Base-by-base conservation (phyloP, 2,329 filamentous ascomycete genomes). In the Epichloe coenophiala region DNA sequence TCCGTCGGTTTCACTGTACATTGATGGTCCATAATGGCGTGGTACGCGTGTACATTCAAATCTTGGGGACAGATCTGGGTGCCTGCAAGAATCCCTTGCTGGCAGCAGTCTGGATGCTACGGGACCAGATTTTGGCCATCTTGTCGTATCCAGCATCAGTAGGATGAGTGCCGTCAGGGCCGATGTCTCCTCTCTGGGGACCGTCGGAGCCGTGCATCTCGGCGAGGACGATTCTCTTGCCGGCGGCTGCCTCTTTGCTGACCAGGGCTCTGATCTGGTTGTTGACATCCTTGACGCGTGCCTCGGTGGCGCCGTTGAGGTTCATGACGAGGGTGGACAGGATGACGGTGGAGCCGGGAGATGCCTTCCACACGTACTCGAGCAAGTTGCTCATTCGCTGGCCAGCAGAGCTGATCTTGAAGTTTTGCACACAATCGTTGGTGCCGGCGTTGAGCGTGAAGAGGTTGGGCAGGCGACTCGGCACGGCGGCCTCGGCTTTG, bases 361-460 rank as follows among this genome's bases (percentile, higher is more conserved):
- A 66, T 17, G 56, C 53, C 1, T 1, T 11, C 58, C 62, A 65
- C 35, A 72, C 46, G 49, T 62, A 61, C n/a, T 63, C 57, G 36
- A 72, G 50, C 59, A 72, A 48, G n/a, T 55, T 53, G 37, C 59
- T 60, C 57, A 68, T 63, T 35, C 69, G 63, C 13, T 58, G 54
- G 37, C 60, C 63, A 5, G 64, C 64, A 31, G 53, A 47, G 31
- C 52, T 51, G 8, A 69, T 51, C 40, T 68, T 57, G 50, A 53
- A 58, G 53, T 61, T 50, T 51, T 68, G 66, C 15, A 58, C 23
- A 44, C 67, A 69, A 55, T 73, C 70, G 53, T 73, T 73, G 45
- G 70, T 72, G 47, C 71, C 71, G 11, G 61, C 64, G 56, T 73
- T 71, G 56, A 73, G 56, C 27, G 67, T 59, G 46, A 72, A 56